Evolutionary conservation across 1,284 basidiomycete species (phyloP), one percentile per base, ranked within the genome.

Genomic region (Fomitopsis schrenkii): DNA sequence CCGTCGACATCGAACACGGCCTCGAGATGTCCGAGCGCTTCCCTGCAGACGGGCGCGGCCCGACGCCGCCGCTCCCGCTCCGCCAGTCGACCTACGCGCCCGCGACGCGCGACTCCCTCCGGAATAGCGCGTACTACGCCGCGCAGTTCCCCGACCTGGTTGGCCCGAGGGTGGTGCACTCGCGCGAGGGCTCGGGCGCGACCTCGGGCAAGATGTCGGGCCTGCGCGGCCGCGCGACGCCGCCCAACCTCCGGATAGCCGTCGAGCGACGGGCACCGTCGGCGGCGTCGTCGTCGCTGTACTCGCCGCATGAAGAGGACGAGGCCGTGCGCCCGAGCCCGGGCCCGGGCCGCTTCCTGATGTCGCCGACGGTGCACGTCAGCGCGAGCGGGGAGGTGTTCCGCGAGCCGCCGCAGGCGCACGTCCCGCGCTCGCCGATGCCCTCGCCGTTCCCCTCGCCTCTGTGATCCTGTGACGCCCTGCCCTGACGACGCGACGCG

Each of bases 1-100:
- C 79, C 3, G 70, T 79, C 17, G 82, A 84, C 64, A 82, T 85
- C 60, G 83, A 82, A 67, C 76, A 79, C 30, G 83, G 84, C 68
- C 75, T 85, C 46, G 81, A 84, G 64, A 76, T 79, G 71, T 81
- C 81, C 3, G 75, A 76, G 15, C 66, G 78, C 26, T 77, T 76
- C 61, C 59, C 65, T 22, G 61, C 59, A 46, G 52, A 54, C 52
- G 35, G 35, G 4, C 52, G 52, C n/a, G 52, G 38, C 61, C 63
- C 41, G 63, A 66, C 22, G 33, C 42, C 40, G 42, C 64, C 10
- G 17, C 60, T 38, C 57, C 57, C 46, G 38, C 56, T 63, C n/a
- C 63, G 67, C 28, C 65, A 58, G 44, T 63, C 65, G 12, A 60
- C 53, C 15, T 42, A 61, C 52, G n/a, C 52, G 41, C 58, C 62